These are phyloP conservation scores for Aspergillus fumigatiaffinis DNA, from an alignment of 2,329 filamentous ascomycete species.

Conservation along the genomic window DNA sequence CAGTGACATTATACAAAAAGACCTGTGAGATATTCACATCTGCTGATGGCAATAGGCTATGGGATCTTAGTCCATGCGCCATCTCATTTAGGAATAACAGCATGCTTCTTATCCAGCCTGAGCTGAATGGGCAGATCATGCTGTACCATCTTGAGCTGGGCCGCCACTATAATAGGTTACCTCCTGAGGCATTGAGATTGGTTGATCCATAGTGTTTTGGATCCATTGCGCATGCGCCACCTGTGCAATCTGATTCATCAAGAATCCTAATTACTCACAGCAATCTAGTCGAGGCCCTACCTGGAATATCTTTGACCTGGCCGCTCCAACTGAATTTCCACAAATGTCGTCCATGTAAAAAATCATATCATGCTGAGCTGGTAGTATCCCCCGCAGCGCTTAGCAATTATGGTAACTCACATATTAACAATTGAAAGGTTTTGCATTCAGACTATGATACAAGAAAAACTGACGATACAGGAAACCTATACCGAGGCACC, in stretches of 20 bases:
- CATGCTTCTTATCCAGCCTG: background rate
- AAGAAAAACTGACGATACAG: too few relatives aligned
- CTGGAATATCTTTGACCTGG: background rate
- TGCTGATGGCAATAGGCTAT: background rate
- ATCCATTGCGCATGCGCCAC: background rate
- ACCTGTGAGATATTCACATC: constrained; percentile 1
- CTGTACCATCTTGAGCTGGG: background rate
- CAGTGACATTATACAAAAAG: too few relatives aligned
- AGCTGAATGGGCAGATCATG: background rate
- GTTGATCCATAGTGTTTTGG: too few relatives aligned
- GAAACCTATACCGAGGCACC: too few relatives aligned
- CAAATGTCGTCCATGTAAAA: too few relatives aligned
- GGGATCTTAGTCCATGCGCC: background rate
- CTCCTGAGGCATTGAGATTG: background rate
- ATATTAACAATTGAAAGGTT: too few relatives aligned
- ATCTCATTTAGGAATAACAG: background rate
- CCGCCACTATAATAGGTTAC: background rate
- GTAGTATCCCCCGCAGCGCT: too few relatives aligned
- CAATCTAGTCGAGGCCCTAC: background rate
- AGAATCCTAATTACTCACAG: background rate
- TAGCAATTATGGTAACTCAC: too few relatives aligned
- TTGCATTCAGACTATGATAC: too few relatives aligned
- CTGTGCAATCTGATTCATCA: background rate
- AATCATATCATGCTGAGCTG: too few relatives aligned
- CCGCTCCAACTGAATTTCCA: background rate